These are phyloP conservation scores for Pulicaria dysenterica DNA, from an alignment of 129 eudicot genomes.

Conservation along the genomic window DNA sequence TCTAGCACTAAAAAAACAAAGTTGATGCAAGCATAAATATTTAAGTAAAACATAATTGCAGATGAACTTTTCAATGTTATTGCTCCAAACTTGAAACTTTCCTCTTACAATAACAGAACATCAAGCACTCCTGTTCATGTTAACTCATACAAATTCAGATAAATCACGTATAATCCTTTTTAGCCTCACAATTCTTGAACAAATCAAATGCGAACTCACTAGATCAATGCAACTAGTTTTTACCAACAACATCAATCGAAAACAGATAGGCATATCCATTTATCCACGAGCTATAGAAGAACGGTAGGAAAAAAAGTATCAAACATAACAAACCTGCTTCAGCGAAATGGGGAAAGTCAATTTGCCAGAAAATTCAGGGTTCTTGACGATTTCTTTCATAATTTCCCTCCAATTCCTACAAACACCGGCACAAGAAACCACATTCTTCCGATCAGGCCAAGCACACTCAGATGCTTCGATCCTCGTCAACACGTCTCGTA, in stretches of 20 bases:
- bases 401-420: slow-evolving; percentile 89
- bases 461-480: slow-evolving; percentile 70
- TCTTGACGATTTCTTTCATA: slow-evolving; percentile 77
- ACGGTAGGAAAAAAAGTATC: neutral
- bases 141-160: neutral
- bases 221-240: slow-evolving; percentile 3
- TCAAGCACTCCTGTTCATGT: neutral
- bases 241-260: neutral
- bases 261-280: too few species aligned
- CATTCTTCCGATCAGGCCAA: slow-evolving; percentile 81
- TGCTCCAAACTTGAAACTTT: too few species aligned
- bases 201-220: neutral
- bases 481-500: slow-evolving; percentile 83
- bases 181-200: neutral
- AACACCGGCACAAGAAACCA: slow-evolving; percentile 91
- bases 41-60: too few species aligned
- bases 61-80: too few species aligned
- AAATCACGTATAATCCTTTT: neutral
- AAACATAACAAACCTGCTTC: slow-evolving; percentile 67
- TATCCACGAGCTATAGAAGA: too few species aligned
- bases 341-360: slow-evolving; percentile 90
- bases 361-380: slow-evolving; percentile 63
- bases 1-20: neutral
- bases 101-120: too few species aligned
- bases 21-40: neutral